These are phyloP conservation scores for Fragaria ananassa DNA, from an alignment of 306 rosid species.

Conservation along the genomic window DNA sequence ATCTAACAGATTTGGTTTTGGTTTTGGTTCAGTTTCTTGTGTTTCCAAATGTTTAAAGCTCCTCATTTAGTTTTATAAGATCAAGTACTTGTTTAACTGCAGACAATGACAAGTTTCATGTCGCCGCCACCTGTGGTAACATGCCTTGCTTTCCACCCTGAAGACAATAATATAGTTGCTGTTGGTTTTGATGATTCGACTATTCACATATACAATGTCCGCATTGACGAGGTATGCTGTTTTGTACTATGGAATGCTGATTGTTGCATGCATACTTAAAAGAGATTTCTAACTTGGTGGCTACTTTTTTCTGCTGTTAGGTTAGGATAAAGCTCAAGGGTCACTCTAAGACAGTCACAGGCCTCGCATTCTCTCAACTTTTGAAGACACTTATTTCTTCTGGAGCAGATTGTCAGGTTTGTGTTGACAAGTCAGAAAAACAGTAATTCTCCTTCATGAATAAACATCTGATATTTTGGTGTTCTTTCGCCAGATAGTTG, in stretches of 20 bases:
- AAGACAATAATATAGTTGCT: slow-evolving; percentile 84
- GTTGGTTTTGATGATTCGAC: slow-evolving; percentile 87
- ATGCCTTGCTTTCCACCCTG: slow-evolving; percentile 81
- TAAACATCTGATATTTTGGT: neutral
- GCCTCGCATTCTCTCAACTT: slow-evolving; percentile 78
- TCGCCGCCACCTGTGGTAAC: slow-evolving; percentile 86
- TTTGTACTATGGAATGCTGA: neutral
- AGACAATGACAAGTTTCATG: slow-evolving; percentile 94
- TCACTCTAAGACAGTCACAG: slow-evolving; percentile 75
- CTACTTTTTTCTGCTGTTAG: slow-evolving; percentile 37
- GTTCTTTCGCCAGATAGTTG: slow-evolving; percentile 45
- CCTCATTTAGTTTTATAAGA: neutral
- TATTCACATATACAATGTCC: slow-evolving; percentile 74
- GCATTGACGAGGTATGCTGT: slow-evolving; percentile 60
- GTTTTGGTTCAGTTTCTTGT: neutral
- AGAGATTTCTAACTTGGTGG: neutral
- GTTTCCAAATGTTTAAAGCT: neutral
- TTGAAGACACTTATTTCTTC: slow-evolving; percentile 71
- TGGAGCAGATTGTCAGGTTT: slow-evolving; percentile 95
- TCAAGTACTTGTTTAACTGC: slow-evolving; percentile 26
- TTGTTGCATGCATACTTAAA: neutral
- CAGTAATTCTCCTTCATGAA: neutral
- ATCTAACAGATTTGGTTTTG: neutral
- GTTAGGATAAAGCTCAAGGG: slow-evolving; percentile 72
- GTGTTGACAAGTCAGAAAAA: slow-evolving; percentile 4